Percentiles rank a stretch among this genome's conserved stretches.
phyloP scores from a whole-genome alignment of 257 asterid species.

The Verbena officinalis region DNA sequence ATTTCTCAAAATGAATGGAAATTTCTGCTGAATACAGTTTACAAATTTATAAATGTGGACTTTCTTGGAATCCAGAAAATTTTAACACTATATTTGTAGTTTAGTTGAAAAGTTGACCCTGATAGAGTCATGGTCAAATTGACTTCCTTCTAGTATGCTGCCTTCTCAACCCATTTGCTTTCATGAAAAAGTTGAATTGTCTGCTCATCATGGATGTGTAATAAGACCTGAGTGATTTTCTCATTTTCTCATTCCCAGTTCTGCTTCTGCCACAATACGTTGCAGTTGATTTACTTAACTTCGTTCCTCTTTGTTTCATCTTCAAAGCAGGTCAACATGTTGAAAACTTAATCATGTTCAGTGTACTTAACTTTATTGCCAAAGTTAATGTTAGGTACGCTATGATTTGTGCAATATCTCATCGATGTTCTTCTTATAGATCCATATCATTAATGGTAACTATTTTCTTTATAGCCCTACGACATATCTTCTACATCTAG shows the following conservation, averaged over 20 bases:
- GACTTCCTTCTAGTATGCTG: background rate
- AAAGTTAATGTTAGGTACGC: conserved; percentile 87
- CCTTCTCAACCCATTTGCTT: conserved; percentile 13
- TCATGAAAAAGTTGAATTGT: conserved; percentile 2
- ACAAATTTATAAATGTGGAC: no score
- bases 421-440: conserved; percentile 19
- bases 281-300: conserved; percentile 15
- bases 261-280: conserved; percentile 2
- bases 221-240: conserved; percentile 17
- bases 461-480: conserved; percentile 50
- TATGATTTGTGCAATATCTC: conserved; percentile 24
- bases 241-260: background rate
- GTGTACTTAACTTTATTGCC: conserved; percentile 74
- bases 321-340: conserved; percentile 60
- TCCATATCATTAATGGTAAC: conserved; percentile 30
- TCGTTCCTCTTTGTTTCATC: background rate
- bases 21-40: no score
- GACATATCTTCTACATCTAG: conserved; percentile 78
- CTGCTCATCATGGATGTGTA: conserved; percentile 9
- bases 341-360: conserved; percentile 64
- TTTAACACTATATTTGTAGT: no score
- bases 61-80: no score
- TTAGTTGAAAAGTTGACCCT: no score
- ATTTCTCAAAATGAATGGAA: no score
- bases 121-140: no score